Base-by-base conservation (phyloP, 805 yeast genomes). In the Starmerella stellata region DNA sequence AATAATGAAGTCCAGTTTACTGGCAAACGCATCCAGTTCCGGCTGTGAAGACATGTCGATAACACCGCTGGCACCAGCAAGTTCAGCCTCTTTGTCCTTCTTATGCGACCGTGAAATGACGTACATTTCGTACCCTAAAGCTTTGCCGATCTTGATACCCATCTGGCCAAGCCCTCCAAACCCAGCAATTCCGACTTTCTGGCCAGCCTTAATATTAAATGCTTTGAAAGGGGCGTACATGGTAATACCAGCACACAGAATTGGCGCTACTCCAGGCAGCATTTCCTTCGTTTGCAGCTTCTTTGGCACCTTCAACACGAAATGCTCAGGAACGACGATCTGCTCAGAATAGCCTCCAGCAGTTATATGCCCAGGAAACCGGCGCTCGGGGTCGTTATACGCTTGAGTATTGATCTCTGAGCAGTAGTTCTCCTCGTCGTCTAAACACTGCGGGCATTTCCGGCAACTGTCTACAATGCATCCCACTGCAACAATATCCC, bases 401-500 rank as follows among this genome's bases (percentile, higher is more conserved):
- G 85, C 76, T 38, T 60, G 57, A 35, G 65, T 64, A 15, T 43
- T 33, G 13, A 63, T 52, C 15, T 49, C 44, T 13, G 54, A 36
- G 60, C 90, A 78, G 62, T 69, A 72, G 44, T 58, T 64, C 48
- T 75, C 77, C 52, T 74, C 66, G 47, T 61, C 64, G 29, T 51
- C 44, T 17, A 62, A 53, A 64, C 83, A 80, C 51, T 72, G 63
- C 34, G 62, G 51, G 59, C 92, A 80, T 13, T 67, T 59, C 41
- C 65, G 56, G 61, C 90, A 78, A 24, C 78, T 61, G 42, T 59
- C 61, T 18, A 66, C 62, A 52, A 70, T 74, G 23, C 90, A 87
- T 48, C 93, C 92, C 36, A 78, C 67, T 38, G 90, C 93, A 24
- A 78, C 90, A 45, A 82, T 64, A 46, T 80, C 75, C 38, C 92